Base-by-base conservation (phyloP, 805 yeast species). In the Lipomyces orientalis region DNA sequence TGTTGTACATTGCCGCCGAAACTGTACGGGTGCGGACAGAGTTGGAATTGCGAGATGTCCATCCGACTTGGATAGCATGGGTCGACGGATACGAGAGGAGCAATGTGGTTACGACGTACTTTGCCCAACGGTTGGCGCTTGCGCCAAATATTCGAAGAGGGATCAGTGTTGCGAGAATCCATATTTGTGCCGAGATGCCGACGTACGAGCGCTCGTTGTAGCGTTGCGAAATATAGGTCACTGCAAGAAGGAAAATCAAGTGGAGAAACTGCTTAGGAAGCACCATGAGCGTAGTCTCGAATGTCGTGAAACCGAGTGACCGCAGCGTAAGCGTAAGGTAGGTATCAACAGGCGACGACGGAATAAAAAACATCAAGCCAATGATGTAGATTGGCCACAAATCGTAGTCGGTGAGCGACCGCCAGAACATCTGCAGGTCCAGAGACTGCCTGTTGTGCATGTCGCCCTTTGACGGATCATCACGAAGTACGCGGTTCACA, bases 1-100 rank as follows among this genome's bases (percentile, higher is more conserved):
- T 87, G 73, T 88, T 89, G 74, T 85, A 88, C 58, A 89, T 65
- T 0, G 92, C 87, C 0, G 91, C 86, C 14, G 89, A 83, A 4
- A 89, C 87, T 0, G 92, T 85, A 71, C 93, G 80, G 1, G 86
- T 79, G n/a, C 88, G 78, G 34, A 89, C 89, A 0, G 88, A 81
- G 75, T 86, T 85, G 9, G 91, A 83, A 72, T 88, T 88, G 35
- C 85, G 76, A 0, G 92, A 87, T 65, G 86, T 83, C 87, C 90
- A 86, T 34, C 85, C 79, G 34, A 86, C 88, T 67, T 84, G 79
- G 60, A 88, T 76, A 0, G 90, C 85, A 77, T 86, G 86, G n/a
- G 83, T 78, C 54, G 82, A 81, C 0, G 87, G 85, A 49, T 81
- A 79, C 31, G 83, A 83, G 49, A 85, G 74, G 22, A 81, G 69